Percentiles rank a stretch among this genome's conserved stretches.
These are phyloP conservation scores for Salvia hispanica DNA, from an alignment of 257 asterid species.

Conservation along the genomic window DNA sequence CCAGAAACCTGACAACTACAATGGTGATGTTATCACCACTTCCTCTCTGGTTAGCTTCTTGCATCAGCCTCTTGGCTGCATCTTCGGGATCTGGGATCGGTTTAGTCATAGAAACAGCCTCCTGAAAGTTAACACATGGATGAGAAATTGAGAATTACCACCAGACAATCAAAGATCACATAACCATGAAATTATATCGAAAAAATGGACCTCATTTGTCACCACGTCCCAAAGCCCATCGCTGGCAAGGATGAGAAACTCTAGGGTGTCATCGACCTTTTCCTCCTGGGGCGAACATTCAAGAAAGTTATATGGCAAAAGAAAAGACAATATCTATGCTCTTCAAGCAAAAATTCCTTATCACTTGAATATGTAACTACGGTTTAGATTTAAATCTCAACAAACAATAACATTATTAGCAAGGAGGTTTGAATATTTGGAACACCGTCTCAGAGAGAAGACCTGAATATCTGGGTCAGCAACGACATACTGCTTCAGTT, in stretches of 20 bases:
- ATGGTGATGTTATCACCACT: constrained; percentile 88
- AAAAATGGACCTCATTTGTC: constrained; percentile 64
- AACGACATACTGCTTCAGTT: constrained; percentile 84
- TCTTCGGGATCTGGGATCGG: constrained; percentile 88
- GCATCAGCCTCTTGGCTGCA: constrained; percentile 84
- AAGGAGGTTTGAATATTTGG: background rate
- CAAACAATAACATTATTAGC: background rate
- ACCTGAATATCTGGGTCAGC: constrained; percentile 98
- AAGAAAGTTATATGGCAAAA: background rate
- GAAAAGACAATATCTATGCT: background rate
- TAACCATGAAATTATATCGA: background rate
- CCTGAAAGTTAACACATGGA: constrained; percentile 43
- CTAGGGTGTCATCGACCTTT: constrained; percentile 77
- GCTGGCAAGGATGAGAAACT: constrained; percentile 96
- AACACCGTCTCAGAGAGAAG: constrained; percentile 4
- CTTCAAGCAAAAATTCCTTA: too few species aligned
- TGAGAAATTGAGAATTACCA: background rate
- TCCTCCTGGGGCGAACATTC: constrained; percentile 56
- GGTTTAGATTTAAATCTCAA: background rate
- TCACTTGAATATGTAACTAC: background rate
- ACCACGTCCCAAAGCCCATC: constrained; percentile 98
- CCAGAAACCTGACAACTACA: constrained; percentile 76
- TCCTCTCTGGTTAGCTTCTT: constrained; percentile 89
- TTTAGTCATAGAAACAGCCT: constrained; percentile 83
- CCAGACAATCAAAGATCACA: background rate